Evolutionary conservation across 371 early-diverging fungal genomes (phyloP).

Genomic region (Apophysomyces trapeziformis): DNA sequence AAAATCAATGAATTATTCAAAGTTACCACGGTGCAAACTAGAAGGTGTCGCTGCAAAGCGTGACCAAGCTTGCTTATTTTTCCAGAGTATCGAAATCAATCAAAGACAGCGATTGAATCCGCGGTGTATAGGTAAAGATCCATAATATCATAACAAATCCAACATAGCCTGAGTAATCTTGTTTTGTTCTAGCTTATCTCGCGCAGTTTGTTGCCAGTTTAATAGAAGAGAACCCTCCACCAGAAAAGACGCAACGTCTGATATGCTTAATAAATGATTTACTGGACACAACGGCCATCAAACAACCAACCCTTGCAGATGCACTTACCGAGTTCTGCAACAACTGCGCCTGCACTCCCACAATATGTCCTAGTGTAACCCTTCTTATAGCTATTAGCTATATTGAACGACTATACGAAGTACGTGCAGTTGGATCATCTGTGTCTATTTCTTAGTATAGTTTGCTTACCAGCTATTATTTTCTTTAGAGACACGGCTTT

Average conservation of each 20-base stretch:
- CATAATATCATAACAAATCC: background rate
- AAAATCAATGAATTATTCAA: background rate
- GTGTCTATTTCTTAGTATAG: no score
- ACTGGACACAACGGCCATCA: constrained; percentile 27
- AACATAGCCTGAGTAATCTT: background rate
- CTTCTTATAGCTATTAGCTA: constrained; percentile 32
- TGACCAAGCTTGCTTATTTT: constrained; percentile 31
- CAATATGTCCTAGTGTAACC: constrained; percentile 34
- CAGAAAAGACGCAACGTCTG: constrained; percentile 19
- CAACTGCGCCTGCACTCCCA: constrained; percentile 12
- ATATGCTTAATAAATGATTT: constrained; percentile 27
- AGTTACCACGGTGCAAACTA: background rate
- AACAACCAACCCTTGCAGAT: constrained; percentile 22
- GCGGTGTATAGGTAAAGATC: constrained; percentile 25
- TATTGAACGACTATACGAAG: constrained; percentile 30
- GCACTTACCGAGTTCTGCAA: constrained; percentile 17
- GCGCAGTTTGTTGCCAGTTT: constrained; percentile 30
- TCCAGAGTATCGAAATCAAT: constrained; percentile 38
- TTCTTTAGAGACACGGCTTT: constrained; percentile 22
- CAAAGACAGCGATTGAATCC: constrained; percentile 25
- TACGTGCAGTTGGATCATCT: background rate
- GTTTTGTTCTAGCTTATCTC: constrained; percentile 18
- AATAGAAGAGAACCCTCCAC: constrained; percentile 24
- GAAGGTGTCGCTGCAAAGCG: background rate
- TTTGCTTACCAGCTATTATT: background rate